Percentiles rank a stretch among this genome's conserved stretches.
Conservation (phyloP, 306 rosid genomes). For the Sesbania bispinosa region DNA sequence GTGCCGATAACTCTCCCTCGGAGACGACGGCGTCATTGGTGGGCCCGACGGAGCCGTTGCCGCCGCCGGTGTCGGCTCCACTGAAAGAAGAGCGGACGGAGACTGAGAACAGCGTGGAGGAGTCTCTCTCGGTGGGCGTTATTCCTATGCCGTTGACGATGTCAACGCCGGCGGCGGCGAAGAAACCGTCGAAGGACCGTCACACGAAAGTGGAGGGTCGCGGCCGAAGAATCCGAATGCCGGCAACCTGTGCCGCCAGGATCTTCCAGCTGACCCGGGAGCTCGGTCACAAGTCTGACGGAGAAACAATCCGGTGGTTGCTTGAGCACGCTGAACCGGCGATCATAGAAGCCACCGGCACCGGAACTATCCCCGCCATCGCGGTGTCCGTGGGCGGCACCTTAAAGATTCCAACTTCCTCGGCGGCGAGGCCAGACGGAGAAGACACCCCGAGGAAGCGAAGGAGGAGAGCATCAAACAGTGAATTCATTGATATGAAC, state of each 20-base stretch:
- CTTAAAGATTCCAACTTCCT: slow-evolving; percentile 71
- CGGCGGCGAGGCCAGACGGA: slow-evolving; percentile 56
- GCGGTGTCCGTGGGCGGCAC: slow-evolving; percentile 82
- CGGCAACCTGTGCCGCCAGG: slow-evolving; percentile 79
- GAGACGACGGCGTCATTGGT: slow-evolving; percentile 7
- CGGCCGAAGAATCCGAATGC: slow-evolving; percentile 85
- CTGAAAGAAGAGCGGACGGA: slow-evolving; percentile 56
- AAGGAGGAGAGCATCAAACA: slow-evolving; percentile 38
- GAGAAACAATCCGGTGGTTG: slow-evolving; percentile 86
- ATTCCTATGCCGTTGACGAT: no score
- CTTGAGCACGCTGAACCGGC: slow-evolving; percentile 74
- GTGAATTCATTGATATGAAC: slow-evolving; percentile 51
- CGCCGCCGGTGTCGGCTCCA: no score
- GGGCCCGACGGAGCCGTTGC: slow-evolving; percentile 9
- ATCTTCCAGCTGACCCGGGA: slow-evolving; percentile 84
- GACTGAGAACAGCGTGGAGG: slow-evolving; percentile 27
- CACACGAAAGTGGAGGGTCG: slow-evolving; percentile 95
- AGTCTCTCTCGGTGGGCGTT: slow-evolving; percentile 32
- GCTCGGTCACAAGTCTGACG: slow-evolving; percentile 77
- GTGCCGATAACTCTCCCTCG: slow-evolving; percentile 18
- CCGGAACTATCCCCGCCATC: slow-evolving; percentile 79
- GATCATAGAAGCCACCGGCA: slow-evolving; percentile 77
- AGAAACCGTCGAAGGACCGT: slow-evolving; percentile 61
- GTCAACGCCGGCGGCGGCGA: slow-evolving; percentile 11
- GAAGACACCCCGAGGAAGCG: slow-evolving; percentile 45